These are phyloP conservation scores for Yamadazyma triangularis DNA, from an alignment of 1,139 yeast species.

Conservation along the genomic window DNA sequence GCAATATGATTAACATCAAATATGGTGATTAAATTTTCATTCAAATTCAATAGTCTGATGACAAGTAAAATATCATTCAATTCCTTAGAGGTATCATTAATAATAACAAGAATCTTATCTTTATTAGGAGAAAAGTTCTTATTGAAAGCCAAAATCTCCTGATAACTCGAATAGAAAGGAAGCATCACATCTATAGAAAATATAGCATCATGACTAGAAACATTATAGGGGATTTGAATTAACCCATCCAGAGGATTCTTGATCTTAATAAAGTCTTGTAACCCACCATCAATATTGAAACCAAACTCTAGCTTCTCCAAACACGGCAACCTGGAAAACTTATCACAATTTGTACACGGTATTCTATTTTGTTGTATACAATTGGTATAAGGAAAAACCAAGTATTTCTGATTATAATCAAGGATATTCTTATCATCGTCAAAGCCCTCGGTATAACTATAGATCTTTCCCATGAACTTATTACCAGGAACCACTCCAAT, in stretches of 20 bases:
- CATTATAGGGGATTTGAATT: conserved; percentile 26
- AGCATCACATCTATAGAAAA: conserved; percentile 31
- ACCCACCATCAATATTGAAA: conserved; percentile 34
- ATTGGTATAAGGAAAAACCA: conserved; percentile 34
- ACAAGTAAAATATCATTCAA: conserved; percentile 36
- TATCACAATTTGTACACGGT: conserved; percentile 22
- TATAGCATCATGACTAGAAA: conserved; percentile 37
- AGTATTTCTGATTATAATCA: conserved; percentile 16
- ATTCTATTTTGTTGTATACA: conserved; percentile 23
- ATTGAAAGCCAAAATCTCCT: conserved; percentile 10
- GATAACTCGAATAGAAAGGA: conserved; percentile 29
- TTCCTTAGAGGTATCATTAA: conserved; percentile 26
- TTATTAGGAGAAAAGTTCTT: conserved; percentile 1
- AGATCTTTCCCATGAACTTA: conserved; percentile 27
- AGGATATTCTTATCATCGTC: conserved; percentile 7
- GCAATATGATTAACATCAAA: conserved; percentile 19
- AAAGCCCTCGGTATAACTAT: no score
- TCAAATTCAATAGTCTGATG: conserved; percentile 25
- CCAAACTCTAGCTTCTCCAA: conserved; percentile 27
- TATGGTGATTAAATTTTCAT: conserved; percentile 22
- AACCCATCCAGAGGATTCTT: conserved; percentile 10
- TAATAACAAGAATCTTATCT: conserved; percentile 22
- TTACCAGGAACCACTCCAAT: conserved; percentile 28
- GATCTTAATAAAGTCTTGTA: conserved; percentile 33
- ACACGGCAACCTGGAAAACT: conserved; percentile 14